Evolutionary conservation across 768 basidiomycete species (phyloP), one percentile per base, ranked within the genome.

Genomic region (Russula vinacea): DNA sequence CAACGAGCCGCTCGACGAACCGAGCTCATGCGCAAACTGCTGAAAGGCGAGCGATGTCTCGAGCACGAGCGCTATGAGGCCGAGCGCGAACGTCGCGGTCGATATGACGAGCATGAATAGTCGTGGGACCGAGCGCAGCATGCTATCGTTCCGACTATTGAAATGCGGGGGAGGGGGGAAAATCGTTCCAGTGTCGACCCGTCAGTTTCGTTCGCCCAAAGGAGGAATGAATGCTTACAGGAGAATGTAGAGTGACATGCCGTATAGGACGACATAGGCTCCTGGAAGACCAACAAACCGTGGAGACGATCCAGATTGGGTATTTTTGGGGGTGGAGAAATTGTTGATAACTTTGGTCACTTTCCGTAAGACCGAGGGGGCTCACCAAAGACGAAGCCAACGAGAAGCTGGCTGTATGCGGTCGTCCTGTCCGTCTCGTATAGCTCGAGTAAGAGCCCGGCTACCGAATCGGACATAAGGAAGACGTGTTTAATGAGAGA

Each of bases 341-440:
- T 2, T 13, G 47, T 45, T 45, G 4, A 8, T 45, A n/a, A 45
- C 22, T 26, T n/a, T 19, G 8, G n/a, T 45, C 19, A 10, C 44
- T 45, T 5, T 45, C 1, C 44, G 44, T 16, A 45, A 45, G 19
- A 45, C 44, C 5, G 44, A 19, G n/a, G n/a, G 5, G 26, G 26
- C 64, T 60, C 42, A 56, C 64, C 64, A 14, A 65, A 61, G n/a
- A 65, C 26, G 40, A 61, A 57, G 5, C 64, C 64, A n/a, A 57
- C 64, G 10, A 60, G 1, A 2, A 65, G 50, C 24, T 56, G 51
- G 50, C 59, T 56, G 26, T 61, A 65, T 7, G 54, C 59, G 1
- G 64, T 61, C 8, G 33, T 37, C 49, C 22, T 50, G 40, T 65
- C 22, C 6, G 49, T 45, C 3, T 51, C 42, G 33, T 65, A 61